These are phyloP conservation scores for Rugonectria rugulosa DNA, from an alignment of 2,329 filamentous ascomycete species.

Conservation along the genomic window DNA sequence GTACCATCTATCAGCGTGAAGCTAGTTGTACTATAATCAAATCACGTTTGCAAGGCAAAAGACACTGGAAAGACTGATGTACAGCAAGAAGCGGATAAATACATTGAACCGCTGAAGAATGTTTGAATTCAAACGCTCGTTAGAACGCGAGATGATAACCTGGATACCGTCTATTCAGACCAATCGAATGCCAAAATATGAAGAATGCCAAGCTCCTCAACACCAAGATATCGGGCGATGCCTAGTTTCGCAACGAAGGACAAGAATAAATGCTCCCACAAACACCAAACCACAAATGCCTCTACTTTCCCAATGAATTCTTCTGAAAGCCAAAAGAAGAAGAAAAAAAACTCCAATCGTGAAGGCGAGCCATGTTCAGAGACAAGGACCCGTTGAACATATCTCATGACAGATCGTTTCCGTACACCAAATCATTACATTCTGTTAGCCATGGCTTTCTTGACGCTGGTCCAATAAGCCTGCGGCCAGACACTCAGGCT, in stretches of 20 bases:
- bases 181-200: constrained; percentile 25
- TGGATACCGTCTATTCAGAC: constrained; percentile 30
- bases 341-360: constrained; percentile 28
- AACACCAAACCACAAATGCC: constrained; percentile 43
- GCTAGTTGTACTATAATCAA: constrained; percentile 42
- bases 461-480: constrained; percentile 68
- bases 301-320: constrained; percentile 30
- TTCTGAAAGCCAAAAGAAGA: constrained; percentile 15
- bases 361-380: constrained; percentile 29
- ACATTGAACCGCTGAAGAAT: constrained; percentile 28
- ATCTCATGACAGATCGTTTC: constrained; percentile 24
- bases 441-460: constrained; percentile 54
- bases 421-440: constrained; percentile 32
- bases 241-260: constrained; percentile 35
- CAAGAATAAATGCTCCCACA: constrained; percentile 38
- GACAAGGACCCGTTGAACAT: constrained; percentile 16
- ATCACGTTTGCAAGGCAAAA: constrained; percentile 26
- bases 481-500: constrained; percentile 63
- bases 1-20: constrained; percentile 38
- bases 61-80: neutral
- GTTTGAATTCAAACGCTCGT: constrained; percentile 31
- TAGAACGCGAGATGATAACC: constrained; percentile 17
- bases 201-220: constrained; percentile 24
- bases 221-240: constrained; percentile 26
- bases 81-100: constrained; percentile 1